Evolutionary conservation across 306 rosid species (phyloP), one percentile per base, ranked within the genome.

Genomic region (Adenanthera pavonina): DNA sequence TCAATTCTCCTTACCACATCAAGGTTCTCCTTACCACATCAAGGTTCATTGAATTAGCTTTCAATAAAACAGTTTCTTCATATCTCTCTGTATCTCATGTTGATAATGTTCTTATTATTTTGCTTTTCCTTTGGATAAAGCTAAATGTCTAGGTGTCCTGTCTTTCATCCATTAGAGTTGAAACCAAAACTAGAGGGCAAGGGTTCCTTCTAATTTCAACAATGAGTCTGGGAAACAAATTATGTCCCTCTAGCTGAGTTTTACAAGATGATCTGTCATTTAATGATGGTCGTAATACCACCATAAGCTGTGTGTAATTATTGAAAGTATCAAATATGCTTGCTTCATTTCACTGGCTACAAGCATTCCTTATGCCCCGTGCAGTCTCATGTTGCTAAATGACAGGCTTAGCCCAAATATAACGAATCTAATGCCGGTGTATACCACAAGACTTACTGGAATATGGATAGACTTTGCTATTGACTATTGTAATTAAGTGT

Each of bases 41-140:
- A 67, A 44, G 64, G 40, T 14, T 43, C 44, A 1, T 36, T 40
- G 17, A 51, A 2, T 64, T 73, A 20, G 62, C 36, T 59, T 36
- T 78, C 25, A 14, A 47, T 61, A 12, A 12, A 12, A 3, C 13
- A 54, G 40, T 54, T 38, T 74, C 44, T 74, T 40, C 44, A 25
- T 3, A 34, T 20, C 38, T n/a, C 44, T 48, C 19, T 64, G 15
- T 44, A 0, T 61, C 33, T 36, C 41, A 59, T 51, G 62, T 43
- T 35, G 70, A 76, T 76, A 7, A 17, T 36, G 12, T 66, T 68
- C 53, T 41, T 10, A 10, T 68, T 43, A 6, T 19, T 52, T 4
- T 57, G 48, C 35, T 48, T 61, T 57, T 30, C 51, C 78, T 59
- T 59, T 48, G 25, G 34, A 51, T 64, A 52, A 74, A 74, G 2